Percentiles rank a stretch among this genome's conserved stretches.
phyloP scores from a whole-genome alignment of 495 filamentous ascomycete species.

The Gamarada debralockiae region DNA sequence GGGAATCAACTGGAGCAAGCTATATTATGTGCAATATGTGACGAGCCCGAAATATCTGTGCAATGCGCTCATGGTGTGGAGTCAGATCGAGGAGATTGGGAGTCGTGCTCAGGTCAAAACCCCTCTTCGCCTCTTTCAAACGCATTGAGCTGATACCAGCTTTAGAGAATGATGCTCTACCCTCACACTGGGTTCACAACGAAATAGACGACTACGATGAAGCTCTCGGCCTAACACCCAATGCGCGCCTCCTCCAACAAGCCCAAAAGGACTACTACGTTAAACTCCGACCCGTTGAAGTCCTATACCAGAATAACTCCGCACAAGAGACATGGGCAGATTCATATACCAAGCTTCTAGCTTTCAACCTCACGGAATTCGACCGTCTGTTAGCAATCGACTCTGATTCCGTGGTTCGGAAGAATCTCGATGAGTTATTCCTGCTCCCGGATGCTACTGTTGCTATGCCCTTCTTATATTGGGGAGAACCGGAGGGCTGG shows the following conservation, averaged over 20 bases:
- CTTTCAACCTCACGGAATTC: slow-evolving; percentile 55
- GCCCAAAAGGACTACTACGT: slow-evolving; percentile 51
- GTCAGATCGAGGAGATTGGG: slow-evolving; percentile 47
- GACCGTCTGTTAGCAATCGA: slow-evolving; percentile 56
- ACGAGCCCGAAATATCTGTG: slow-evolving; percentile 56
- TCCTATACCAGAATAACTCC: slow-evolving; percentile 36
- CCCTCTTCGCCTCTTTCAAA: slow-evolving; percentile 17
- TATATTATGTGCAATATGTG: slow-evolving; percentile 59
- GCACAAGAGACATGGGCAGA: slow-evolving; percentile 43
- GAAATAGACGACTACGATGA: slow-evolving; percentile 12
- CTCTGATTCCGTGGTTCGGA: slow-evolving; percentile 50
- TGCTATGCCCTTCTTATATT: slow-evolving; percentile 59
- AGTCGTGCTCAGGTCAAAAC: slow-evolving; percentile 47
- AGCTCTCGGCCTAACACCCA: slow-evolving; percentile 7
- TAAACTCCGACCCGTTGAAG: slow-evolving; percentile 44
- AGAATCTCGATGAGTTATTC: slow-evolving; percentile 61
- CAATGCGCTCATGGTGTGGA: slow-evolving; percentile 62
- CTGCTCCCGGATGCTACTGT: slow-evolving; percentile 46
- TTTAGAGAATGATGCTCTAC: slow-evolving; percentile 43
- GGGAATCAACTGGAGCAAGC: slow-evolving; percentile 43
- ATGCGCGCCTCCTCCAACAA: slow-evolving; percentile 46
- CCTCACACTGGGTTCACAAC: slow-evolving; percentile 45
- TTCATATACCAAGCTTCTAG: slow-evolving; percentile 52
- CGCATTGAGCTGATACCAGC: background rate
- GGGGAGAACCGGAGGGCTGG: slow-evolving; percentile 43